phyloP scores from a whole-genome alignment of 1,139 yeast genomes.

The Suhomyces atakaporum region DNA sequence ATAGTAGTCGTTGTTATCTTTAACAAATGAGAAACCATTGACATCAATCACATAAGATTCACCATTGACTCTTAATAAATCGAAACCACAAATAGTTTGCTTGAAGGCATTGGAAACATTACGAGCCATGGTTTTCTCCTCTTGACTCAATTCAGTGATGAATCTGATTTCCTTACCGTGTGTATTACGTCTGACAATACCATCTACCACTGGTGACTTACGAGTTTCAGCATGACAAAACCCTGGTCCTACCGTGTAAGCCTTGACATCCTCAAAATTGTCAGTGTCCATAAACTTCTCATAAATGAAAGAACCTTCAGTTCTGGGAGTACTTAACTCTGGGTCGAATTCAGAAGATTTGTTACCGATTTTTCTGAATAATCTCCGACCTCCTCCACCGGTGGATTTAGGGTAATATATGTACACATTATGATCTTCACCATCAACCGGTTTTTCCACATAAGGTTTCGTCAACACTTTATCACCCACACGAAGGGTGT shows the following conservation, averaged over 20 bases:
- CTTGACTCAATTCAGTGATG: conserved; percentile 73
- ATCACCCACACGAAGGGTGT: conserved; percentile 81
- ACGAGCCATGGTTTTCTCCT: conserved; percentile 78
- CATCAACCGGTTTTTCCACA: conserved; percentile 98
- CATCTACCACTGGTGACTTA: conserved; percentile 98
- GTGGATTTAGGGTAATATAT: conserved; percentile 84
- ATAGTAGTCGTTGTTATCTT: conserved; percentile 85
- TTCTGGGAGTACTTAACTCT: conserved; percentile 67
- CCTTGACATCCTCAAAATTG: conserved; percentile 97
- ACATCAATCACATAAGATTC: conserved; percentile 94
- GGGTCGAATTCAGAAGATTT: conserved; percentile 97
- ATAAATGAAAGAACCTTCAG: conserved; percentile 88
- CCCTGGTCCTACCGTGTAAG: conserved; percentile 89
- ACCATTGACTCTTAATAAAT: conserved; percentile 84
- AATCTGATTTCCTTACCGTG: conserved; percentile 96
- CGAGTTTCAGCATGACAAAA: conserved; percentile 98
- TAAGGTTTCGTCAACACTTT: conserved; percentile 77
- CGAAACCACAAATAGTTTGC: conserved; percentile 98
- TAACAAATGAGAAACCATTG: conserved; percentile 96
- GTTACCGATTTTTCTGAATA: conserved; percentile 95
- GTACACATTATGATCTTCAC: conserved; percentile 96
- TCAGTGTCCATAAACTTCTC: conserved; percentile 98
- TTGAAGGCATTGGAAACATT: conserved; percentile 75
- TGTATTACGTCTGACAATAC: conserved; percentile 94
- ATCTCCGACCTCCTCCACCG: conserved; percentile 96